Evolutionary conservation across 2,329 filamentous ascomycete genomes (phyloP).

Genomic region (Eurotiales sp.): DNA sequence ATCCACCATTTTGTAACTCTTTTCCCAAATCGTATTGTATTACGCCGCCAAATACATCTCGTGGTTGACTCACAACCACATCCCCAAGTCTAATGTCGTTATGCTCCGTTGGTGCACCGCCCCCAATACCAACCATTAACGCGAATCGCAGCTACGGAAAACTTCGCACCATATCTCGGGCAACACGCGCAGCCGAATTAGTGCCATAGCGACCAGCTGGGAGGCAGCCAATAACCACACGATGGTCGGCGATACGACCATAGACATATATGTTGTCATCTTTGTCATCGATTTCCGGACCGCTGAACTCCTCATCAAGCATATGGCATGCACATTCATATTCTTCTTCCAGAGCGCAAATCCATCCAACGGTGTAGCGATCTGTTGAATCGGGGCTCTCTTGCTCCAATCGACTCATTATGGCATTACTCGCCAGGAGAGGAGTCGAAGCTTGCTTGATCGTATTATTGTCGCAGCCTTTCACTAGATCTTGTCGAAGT

Average conservation of each 20-base stretch:
- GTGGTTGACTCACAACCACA: conserved; percentile 25
- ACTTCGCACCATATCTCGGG: conserved; percentile 18
- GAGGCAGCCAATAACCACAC: conserved; percentile 21
- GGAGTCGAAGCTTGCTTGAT: too few species aligned
- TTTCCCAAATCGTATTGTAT: conserved; percentile 26
- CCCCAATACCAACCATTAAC: conserved; percentile 24
- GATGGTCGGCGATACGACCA: conserved; percentile 20
- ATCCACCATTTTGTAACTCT: background rate
- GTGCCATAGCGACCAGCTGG: conserved; percentile 17
- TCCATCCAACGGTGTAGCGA: too few species aligned
- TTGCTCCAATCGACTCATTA: too few species aligned
- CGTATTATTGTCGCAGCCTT: too few species aligned
- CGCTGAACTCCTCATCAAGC: background rate
- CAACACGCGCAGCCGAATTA: conserved; percentile 17
- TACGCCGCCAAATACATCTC: conserved; percentile 19
- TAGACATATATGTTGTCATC: conserved; percentile 21
- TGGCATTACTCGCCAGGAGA: too few species aligned
- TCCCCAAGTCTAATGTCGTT: conserved; percentile 29
- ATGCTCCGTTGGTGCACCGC: conserved; percentile 22
- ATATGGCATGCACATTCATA: background rate
- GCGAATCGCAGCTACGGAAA: conserved; percentile 19
- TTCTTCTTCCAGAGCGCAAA: background rate
- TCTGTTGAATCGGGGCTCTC: too few species aligned
- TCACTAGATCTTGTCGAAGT: too few species aligned
- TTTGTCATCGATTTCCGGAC: background rate